Percentiles rank a stretch among this genome's conserved stretches.
These are phyloP conservation scores for Rhodotorula babjevae DNA, from an alignment of 768 basidiomycete species.

Conservation along the genomic window DNA sequence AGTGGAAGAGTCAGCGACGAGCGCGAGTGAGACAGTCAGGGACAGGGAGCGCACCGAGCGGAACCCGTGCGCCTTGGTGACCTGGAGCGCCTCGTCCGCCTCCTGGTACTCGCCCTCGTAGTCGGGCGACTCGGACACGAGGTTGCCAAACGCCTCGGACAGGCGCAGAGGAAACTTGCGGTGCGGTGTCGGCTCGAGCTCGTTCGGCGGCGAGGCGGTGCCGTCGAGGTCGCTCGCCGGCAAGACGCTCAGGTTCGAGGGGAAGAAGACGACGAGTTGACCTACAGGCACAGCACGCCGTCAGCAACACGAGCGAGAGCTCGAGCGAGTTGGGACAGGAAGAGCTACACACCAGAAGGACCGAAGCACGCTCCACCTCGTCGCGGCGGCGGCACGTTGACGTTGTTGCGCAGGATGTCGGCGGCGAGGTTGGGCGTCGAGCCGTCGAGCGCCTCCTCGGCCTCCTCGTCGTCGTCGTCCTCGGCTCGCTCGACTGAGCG, in stretches of 20 bases:
- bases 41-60: conserved; percentile 3
- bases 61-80: conserved; percentile 4
- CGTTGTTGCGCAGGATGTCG: conserved; percentile 28
- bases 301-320: background rate
- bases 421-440: background rate
- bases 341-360: conserved; percentile 3
- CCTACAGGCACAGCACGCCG: background rate
- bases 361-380: conserved; percentile 34
- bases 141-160: conserved; percentile 36
- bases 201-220: conserved; percentile 9
- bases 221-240: conserved; percentile 1
- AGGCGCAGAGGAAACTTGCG: conserved; percentile 22
- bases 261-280: conserved; percentile 33
- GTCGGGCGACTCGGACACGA: conserved; percentile 14
- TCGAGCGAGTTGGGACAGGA: too few relatives aligned
- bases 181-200: background rate
- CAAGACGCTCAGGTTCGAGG: conserved; percentile 24
- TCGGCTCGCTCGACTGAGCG: conserved; percentile 45
- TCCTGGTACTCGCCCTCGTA: conserved; percentile 33
- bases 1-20: background rate
- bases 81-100: conserved; percentile 34
- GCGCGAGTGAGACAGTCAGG: background rate
- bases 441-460: conserved; percentile 26
- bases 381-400: conserved; percentile 34
- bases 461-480: conserved; percentile 40